Evolutionary conservation across 192 early-diverging fungal genomes (phyloP), one percentile per base, ranked within the genome.

Genomic region (Lobosporangium transversale): DNA sequence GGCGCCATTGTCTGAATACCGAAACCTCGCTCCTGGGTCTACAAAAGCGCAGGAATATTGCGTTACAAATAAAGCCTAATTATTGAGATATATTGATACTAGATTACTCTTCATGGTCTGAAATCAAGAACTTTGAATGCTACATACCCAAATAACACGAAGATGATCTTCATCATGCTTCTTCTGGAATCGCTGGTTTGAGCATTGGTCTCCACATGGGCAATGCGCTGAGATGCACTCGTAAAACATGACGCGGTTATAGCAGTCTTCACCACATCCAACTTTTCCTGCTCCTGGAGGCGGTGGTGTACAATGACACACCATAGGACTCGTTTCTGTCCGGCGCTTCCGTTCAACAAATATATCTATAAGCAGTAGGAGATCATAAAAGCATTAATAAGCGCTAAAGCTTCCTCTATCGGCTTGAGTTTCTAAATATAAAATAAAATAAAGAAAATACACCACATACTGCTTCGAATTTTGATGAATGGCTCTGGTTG

Each of bases 241-340:
- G 55, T 93, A 90, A 69, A 87, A 92, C 84, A 89, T 90, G 63
- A 86, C 82, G 31, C 92, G 69, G 54, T 94, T 95, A 26, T 91
- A 81, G 61, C 93, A 95, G 50, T 89, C 87, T 17, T 90, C 86
- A 1, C 81, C 80, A 60, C 93, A 95, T 11, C 85, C 90, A 37
- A 74, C 62, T 36, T 73, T 49, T 10, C 86, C 87, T 50, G 88
- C 80, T 30, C 66, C 66, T n/a, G 88, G 86, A 11, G 76, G 58
- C 17, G 89, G 88, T 12, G 68, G 55, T 10, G 44, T 79, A 64
- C 92, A 93, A 32, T 83, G 78, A 55, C 92, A 93, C 1, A 91
- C 67, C 45, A 87, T 74, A 0, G 66, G 68, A 6, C 85, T 78
- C 17, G 70, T 78, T 2, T 69, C 58, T 54, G 80, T 84, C 21